Evolutionary conservation across 192 early-diverging fungal species (phyloP), one percentile per base, ranked within the genome.

Genomic region (Coemansia biformis): DNA sequence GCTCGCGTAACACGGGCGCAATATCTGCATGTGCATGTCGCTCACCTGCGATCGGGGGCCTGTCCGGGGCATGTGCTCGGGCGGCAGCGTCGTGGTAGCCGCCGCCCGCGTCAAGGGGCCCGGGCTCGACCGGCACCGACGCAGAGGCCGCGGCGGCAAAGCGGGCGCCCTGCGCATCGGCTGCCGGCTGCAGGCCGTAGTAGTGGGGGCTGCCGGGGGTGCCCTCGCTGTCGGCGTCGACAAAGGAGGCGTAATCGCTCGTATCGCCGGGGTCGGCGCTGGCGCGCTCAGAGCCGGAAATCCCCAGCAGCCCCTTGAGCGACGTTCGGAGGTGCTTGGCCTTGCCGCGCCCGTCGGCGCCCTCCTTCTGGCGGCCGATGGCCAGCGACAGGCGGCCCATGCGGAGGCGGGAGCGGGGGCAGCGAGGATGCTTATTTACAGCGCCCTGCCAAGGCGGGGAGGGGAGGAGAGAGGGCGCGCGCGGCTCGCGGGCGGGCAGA

Each of bases 311-410:
- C 10, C 63, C 70, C 38, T 62, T 61, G 22, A 74, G 51, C 45
- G 72, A 67, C 23, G 48, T 51, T 38, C 59, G 60, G 4, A 68
- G 50, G 41, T 75, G 59, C 49, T 48, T 50, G 22, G 65, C 30
- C 45, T 46, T 59, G 49, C 43, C 22, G 32, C 56, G 44, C 28
- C 26, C 59, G 23, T 63, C 57, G 48, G 48, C 35, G 46, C 37
- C 53, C 14, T 64, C 59, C 49, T 60, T 63, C 34, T 68, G 59
- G 35, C 64, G 54, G 39, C 59, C 56, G 19, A 68, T 63, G 34
- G 58, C 60, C 16, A 68, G 57, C 36, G 65, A 68, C 15, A 68
- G 60, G 46, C 72, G 50, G 35, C 59, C 65, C 72, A 68, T 68
- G 23, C 33, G n/a, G 31, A 40, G 26, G 43, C 28, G 13, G 6